Percentiles rank a stretch among this genome's conserved stretches.
phyloP scores from a whole-genome alignment of 2,329 filamentous ascomycete genomes.

The Monosporascus sp. region DNA sequence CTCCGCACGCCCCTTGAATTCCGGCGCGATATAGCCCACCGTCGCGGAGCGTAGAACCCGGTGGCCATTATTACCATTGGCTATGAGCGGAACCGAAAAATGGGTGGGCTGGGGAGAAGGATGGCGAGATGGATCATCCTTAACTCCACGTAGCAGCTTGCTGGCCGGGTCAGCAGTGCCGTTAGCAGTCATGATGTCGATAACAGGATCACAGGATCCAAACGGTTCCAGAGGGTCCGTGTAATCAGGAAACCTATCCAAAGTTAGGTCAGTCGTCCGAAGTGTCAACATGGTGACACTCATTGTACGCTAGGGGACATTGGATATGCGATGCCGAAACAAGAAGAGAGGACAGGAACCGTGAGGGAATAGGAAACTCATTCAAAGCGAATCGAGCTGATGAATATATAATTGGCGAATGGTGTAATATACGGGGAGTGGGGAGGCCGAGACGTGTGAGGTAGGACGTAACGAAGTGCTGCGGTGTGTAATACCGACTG shows the following conservation, averaged over 20 bases:
- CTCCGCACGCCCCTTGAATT: slow-evolving; percentile 85
- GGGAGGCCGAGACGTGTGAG: neutral
- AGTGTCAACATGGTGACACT: slow-evolving; percentile 32
- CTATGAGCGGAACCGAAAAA: slow-evolving; percentile 61
- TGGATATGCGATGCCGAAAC: neutral
- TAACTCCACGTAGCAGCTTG: slow-evolving; percentile 37
- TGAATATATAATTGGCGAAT: neutral
- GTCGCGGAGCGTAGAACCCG: slow-evolving; percentile 80
- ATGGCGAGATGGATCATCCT: slow-evolving; percentile 50
- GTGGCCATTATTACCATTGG: slow-evolving; percentile 54
- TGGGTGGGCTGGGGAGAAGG: slow-evolving; percentile 88
- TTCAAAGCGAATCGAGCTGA: neutral
- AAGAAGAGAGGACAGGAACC: neutral
- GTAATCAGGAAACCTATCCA: slow-evolving; percentile 42
- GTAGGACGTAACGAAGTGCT: neutral
- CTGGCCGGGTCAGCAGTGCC: slow-evolving; percentile 28
- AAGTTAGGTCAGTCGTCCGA: slow-evolving; percentile 35
- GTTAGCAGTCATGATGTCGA: slow-evolving; percentile 28
- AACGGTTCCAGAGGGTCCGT: slow-evolving; percentile 32
- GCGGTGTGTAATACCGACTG: neutral
- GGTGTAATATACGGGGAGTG: neutral
- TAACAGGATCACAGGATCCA: slow-evolving; percentile 9
- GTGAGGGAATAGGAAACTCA: neutral
- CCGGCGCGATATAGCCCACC: slow-evolving; percentile 89
- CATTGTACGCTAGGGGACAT: slow-evolving; percentile 10